These are phyloP conservation scores for Flaveria robusta DNA, from an alignment of 129 eudicot species.

Conservation along the genomic window DNA sequence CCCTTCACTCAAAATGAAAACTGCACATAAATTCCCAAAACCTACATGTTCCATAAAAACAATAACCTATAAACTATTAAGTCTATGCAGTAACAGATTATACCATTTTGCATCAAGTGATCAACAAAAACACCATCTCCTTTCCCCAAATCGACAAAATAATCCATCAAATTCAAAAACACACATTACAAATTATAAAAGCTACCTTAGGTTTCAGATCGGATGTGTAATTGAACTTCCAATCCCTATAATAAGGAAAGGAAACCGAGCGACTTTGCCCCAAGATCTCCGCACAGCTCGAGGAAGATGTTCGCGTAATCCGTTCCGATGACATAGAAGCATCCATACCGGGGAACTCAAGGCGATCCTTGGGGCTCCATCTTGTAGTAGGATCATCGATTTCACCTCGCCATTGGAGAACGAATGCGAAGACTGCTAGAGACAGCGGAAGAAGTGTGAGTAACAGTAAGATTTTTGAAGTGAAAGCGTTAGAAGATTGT, in stretches of 20 bases:
- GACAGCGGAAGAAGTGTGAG: slow-evolving; percentile 73
- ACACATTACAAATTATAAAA: neutral
- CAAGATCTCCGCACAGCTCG: slow-evolving; percentile 44
- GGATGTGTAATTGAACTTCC: slow-evolving; percentile 34
- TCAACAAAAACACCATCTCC: neutral
- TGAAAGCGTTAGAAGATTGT: slow-evolving; percentile 35
- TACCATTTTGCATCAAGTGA: neutral
- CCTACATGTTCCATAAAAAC: too few species aligned
- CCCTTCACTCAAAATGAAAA: neutral
- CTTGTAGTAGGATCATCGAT: slow-evolving; percentile 44
- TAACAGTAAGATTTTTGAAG: slow-evolving; percentile 53
- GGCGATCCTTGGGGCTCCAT: slow-evolving; percentile 39
- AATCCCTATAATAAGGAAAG: slow-evolving; percentile 43
- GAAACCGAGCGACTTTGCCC: slow-evolving; percentile 36
- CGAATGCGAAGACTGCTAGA: slow-evolving; percentile 73
- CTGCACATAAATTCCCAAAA: neutral
- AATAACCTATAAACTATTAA: too few species aligned
- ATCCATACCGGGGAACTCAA: slow-evolving; percentile 46
- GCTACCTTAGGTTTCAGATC: slow-evolving; percentile 47
- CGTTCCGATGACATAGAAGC: slow-evolving; percentile 17
- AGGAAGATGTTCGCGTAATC: neutral
- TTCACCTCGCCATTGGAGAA: slow-evolving; percentile 95
- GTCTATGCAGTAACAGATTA: neutral
- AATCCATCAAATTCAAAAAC: neutral
- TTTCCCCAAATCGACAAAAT: slow-evolving; percentile 14